Base-by-base conservation (phyloP, 1,284 basidiomycete species). In the Cutaneotrichosporon spelunceum region DNA sequence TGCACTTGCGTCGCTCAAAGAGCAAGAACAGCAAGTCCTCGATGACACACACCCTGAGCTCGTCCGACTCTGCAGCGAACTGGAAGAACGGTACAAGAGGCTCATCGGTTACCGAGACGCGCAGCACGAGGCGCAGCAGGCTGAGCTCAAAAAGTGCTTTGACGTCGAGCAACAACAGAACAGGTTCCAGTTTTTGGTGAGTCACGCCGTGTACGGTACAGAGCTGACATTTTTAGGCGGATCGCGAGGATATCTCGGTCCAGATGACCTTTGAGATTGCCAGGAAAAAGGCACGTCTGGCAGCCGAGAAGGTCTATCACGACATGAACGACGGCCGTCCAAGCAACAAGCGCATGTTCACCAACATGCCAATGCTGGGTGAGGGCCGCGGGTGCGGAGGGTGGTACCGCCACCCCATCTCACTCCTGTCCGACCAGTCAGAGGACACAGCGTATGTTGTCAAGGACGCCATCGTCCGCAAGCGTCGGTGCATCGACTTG, bases 331-430 rank as follows among this genome's bases (percentile, higher is more conserved):
- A 36, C 14, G 60, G 53, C n/a, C 57, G 49, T 56, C 60, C 63
- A 2, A 48, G 48, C 30, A 61, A 42, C 13, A 66, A 64, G 30
- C 68, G 68, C 45, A 59, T 60, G 53, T 67, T 62, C 56, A 67
- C 66, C 45, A 67, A 64, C 48, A 65, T 66, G 63, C 70, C 71
- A 0, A 66, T 50, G 16, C 56, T 71, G 6, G 66, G 71, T 4
- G 64, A 64, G 39, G 72, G 72, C 1, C 66, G 68, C 9, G 73
- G 73, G 3, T 68, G 65, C 9, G 70, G 72, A 10, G 72, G 70
- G 8, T 74, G 73, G 73, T 45, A 49, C 19, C 49, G 67, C 2
- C 34, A 30, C 44, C 67, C 49, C 33, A 62, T 49, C 34, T 61
- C 49, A 10, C 64, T 73, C 26, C 42, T 73, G 9, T 71, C 69